Conservation (phyloP, 108 stramenopile genomes). For the Nannochloropsis oceanica region DNA sequence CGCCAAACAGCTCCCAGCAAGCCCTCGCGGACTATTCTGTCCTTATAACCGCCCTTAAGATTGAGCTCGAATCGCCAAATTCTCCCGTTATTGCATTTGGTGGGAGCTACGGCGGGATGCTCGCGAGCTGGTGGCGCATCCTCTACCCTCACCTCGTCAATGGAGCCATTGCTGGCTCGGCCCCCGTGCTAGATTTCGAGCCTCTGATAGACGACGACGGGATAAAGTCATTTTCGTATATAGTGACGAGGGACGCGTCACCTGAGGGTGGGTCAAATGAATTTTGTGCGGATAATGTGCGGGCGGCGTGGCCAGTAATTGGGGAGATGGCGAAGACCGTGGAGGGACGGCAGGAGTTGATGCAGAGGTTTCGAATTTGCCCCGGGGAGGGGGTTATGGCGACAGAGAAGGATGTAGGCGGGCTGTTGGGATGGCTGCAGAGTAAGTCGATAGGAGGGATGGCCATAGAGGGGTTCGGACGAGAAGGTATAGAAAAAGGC, state of each 20-base stretch:
- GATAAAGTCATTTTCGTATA: background rate
- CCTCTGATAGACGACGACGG: background rate
- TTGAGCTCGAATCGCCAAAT: slow-evolving; percentile 2
- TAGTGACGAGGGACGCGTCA: slow-evolving; percentile 14
- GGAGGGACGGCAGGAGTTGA: background rate
- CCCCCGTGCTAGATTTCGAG: slow-evolving; percentile 41
- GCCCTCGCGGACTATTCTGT: slow-evolving; percentile 68
- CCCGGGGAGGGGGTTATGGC: background rate
- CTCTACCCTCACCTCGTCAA: slow-evolving; percentile 61
- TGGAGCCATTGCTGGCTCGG: slow-evolving; percentile 67
- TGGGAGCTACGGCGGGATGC: slow-evolving; percentile 81
- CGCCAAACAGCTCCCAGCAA: slow-evolving; percentile 15
- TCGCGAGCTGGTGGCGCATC: slow-evolving; percentile 62
- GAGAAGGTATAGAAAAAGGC: background rate
- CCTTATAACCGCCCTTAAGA: slow-evolving; percentile 39
- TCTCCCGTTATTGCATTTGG: slow-evolving; percentile 50
- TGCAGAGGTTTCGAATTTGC: background rate
- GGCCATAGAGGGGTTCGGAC: background rate
- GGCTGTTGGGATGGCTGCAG: background rate
- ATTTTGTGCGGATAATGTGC: slow-evolving; percentile 9
- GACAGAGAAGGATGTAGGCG: background rate
- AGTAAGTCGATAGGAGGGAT: background rate
- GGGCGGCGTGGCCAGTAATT: slow-evolving; percentile 5
- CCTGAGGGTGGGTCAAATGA: slow-evolving; percentile 4
- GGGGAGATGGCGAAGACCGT: background rate